A percentile compares a stretch with the other conserved stretches of the same genome.
Evolutionary conservation across 2,329 filamentous ascomycete species (phyloP).

Genomic region (Coniella lustricola): DNA sequence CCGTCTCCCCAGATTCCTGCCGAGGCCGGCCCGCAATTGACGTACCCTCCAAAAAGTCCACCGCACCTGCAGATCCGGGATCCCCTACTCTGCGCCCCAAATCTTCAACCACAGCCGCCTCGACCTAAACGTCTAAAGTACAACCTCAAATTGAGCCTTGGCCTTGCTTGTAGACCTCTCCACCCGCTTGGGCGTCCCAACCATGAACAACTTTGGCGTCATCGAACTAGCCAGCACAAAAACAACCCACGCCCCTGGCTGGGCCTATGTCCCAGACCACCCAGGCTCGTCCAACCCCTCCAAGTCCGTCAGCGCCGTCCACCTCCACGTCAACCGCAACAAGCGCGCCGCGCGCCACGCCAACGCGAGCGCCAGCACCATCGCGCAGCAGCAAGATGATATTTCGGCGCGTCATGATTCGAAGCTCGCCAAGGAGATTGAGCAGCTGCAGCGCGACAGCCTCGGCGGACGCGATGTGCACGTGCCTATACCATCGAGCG

Average conservation of each 20-base stretch:
- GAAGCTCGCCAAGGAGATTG: slow-evolving; percentile 73
- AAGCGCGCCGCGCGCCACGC: slow-evolving; percentile 65
- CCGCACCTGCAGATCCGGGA: neutral
- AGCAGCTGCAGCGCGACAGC: slow-evolving; percentile 76
- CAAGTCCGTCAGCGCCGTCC: slow-evolving; percentile 23
- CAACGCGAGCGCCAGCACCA: slow-evolving; percentile 41
- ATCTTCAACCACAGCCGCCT: no score
- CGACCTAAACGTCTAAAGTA: no score
- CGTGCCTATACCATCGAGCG: slow-evolving; percentile 67
- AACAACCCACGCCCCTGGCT: slow-evolving; percentile 70
- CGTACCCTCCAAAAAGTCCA: neutral
- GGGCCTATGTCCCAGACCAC: slow-evolving; percentile 84
- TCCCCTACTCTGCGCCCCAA: no score
- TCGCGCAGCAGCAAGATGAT: slow-evolving; percentile 50
- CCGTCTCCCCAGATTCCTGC: neutral
- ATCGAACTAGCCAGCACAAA: slow-evolving; percentile 71
- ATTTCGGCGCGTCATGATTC: slow-evolving; percentile 75
- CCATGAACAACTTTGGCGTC: slow-evolving; percentile 66
- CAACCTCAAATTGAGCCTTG: neutral
- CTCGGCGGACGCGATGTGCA: slow-evolving; percentile 52
- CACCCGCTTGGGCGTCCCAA: slow-evolving; percentile 9
- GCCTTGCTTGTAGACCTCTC: neutral
- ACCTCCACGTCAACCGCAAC: slow-evolving; percentile 46
- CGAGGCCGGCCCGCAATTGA: slow-evolving; percentile 10
- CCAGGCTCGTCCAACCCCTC: slow-evolving; percentile 47